Evolutionary conservation across 768 basidiomycete species (phyloP).

Genomic region (Leccinum broughii): DNA sequence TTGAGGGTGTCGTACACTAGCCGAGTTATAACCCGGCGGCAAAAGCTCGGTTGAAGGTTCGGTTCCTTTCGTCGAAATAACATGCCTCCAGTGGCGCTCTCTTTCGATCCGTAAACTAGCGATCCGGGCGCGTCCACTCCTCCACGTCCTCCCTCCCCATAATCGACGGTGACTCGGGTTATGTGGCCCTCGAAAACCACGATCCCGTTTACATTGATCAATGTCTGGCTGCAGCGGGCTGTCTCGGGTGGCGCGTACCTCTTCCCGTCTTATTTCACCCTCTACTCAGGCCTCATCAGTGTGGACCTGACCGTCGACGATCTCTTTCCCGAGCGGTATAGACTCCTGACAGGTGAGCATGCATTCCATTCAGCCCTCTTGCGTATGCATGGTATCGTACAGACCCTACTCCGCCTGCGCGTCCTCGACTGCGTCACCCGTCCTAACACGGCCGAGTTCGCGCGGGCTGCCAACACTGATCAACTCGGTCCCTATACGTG

Average conservation of each 20-base stretch:
- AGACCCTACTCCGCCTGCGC: conserved; percentile 9
- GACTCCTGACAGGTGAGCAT: conserved; percentile 2
- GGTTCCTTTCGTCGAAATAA: too few species aligned
- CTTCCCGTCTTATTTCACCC: neutral
- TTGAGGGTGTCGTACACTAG: too few species aligned
- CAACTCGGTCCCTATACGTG: neutral
- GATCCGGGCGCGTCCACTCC: too few species aligned
- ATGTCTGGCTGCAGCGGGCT: too few species aligned
- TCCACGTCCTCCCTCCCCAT: too few species aligned
- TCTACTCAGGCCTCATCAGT: neutral
- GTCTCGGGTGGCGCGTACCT: neutral
- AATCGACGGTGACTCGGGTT: too few species aligned
- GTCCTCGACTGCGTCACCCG: conserved; percentile 5
- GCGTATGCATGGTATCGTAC: neutral
- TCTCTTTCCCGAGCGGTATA: neutral
- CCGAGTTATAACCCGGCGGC: too few species aligned
- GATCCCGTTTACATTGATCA: too few species aligned
- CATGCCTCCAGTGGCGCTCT: too few species aligned
- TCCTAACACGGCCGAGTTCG: neutral
- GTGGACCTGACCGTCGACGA: neutral
- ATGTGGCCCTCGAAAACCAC: too few species aligned
- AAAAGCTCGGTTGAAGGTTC: too few species aligned
- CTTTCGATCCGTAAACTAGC: too few species aligned
- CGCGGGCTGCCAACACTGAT: conserved; percentile 1
- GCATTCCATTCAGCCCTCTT: neutral